These are phyloP conservation scores for Lasiosphaeria hispida DNA, from an alignment of 495 filamentous ascomycete genomes.

Conservation along the genomic window DNA sequence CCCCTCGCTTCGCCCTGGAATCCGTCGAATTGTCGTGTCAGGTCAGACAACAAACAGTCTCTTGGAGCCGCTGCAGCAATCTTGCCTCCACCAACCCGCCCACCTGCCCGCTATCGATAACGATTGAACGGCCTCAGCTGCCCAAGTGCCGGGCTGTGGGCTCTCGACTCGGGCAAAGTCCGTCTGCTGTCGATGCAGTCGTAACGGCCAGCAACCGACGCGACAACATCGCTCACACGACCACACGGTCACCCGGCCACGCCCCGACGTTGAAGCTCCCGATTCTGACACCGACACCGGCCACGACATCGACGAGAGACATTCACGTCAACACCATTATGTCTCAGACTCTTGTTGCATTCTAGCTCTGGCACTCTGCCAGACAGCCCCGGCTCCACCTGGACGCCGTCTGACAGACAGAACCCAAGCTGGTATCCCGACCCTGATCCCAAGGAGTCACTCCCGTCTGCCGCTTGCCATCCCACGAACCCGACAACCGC, in stretches of 20 bases:
- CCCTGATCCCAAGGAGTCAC: constrained; percentile 26
- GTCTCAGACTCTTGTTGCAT: constrained; percentile 46
- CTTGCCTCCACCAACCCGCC: constrained; percentile 4
- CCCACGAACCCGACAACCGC: neutral
- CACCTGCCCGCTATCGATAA: constrained; percentile 13
- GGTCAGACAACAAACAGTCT: neutral
- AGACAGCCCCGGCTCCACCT: constrained; percentile 30
- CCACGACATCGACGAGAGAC: constrained; percentile 21
- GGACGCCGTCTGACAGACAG: constrained; percentile 12
- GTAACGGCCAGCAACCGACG: neutral
- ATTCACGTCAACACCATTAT: constrained; percentile 43
- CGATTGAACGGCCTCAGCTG: neutral
- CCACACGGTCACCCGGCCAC: too few relatives aligned
- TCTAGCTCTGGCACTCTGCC: constrained; percentile 51
- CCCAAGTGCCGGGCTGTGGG: too few relatives aligned
- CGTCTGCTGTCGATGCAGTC: constrained; percentile 10
- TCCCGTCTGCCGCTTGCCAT: neutral
- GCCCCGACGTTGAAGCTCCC: neutral
- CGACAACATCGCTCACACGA: too few relatives aligned
- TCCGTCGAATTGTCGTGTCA: constrained; percentile 17
- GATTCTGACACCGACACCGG: neutral
- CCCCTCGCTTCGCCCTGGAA: neutral
- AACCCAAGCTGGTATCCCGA: constrained; percentile 6
- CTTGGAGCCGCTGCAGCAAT: too few relatives aligned
- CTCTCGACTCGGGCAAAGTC: too few relatives aligned